Evolutionary conservation across 2,329 filamentous ascomycete species (phyloP).

Genomic region (Pseudogymnoascus sp.): DNA sequence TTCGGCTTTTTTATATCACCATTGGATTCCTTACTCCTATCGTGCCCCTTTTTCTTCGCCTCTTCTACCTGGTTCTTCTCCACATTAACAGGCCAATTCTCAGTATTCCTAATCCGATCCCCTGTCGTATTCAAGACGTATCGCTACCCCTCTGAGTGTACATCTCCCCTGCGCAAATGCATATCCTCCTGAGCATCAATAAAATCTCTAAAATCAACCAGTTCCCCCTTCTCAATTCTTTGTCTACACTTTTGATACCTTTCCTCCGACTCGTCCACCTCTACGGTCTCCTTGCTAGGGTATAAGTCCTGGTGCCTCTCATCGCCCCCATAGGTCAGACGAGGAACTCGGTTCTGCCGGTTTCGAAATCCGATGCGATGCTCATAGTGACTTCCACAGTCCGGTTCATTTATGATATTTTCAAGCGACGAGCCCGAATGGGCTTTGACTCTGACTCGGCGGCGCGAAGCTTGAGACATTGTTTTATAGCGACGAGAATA

Average conservation of each 20-base stretch:
- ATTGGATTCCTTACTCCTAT: no score
- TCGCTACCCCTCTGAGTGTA: constrained; percentile 40
- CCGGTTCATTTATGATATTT: constrained; percentile 36
- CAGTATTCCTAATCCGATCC: constrained; percentile 39
- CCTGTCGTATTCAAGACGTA: constrained; percentile 43
- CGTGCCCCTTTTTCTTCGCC: constrained; percentile 20
- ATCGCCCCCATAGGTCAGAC: constrained; percentile 31
- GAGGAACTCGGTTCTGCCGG: constrained; percentile 30
- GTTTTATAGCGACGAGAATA: no score
- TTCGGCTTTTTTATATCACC: no score
- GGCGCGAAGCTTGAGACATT: no score
- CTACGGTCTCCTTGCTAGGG: background rate
- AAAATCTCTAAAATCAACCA: constrained; percentile 34
- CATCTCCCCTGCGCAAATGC: constrained; percentile 36
- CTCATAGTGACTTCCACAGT: constrained; percentile 33
- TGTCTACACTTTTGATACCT: constrained; percentile 1
- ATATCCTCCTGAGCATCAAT: constrained; percentile 31
- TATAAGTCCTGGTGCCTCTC: constrained; percentile 16
- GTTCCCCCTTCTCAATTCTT: constrained; percentile 20
- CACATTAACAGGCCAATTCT: constrained; percentile 42
- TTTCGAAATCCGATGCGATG: constrained; percentile 36
- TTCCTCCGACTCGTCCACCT: background rate
- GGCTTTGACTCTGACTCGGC: constrained; percentile 8
- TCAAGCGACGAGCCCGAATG: constrained; percentile 34
- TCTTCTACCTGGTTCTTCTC: constrained; percentile 31